Evolutionary conservation across 2,329 filamentous ascomycete genomes (phyloP).

Genomic region (Remersonia thermophila): DNA sequence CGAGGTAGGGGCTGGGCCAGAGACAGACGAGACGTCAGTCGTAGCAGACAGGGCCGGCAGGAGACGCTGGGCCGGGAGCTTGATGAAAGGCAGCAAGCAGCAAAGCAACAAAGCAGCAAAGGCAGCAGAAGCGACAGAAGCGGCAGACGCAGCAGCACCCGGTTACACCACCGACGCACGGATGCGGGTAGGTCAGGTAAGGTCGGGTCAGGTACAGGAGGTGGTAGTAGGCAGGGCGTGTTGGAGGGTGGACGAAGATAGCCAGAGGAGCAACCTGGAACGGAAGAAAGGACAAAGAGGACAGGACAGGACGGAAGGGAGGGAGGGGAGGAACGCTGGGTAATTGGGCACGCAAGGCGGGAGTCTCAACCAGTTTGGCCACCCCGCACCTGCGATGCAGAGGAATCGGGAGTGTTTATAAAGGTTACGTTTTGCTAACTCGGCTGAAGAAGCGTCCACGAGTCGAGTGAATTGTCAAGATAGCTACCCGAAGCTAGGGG

Average conservation of each 20-base stretch:
- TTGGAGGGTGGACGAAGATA: too few species aligned
- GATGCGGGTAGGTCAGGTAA: too few species aligned
- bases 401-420: constrained; percentile 6
- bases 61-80: constrained; percentile 10
- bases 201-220: too few species aligned
- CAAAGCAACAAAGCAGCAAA: too few species aligned
- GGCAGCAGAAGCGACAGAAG: too few species aligned
- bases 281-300: background rate
- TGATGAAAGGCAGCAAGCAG: constrained; percentile 9
- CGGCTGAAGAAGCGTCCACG: too few species aligned
- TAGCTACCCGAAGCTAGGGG: too few species aligned
- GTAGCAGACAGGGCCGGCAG: constrained; percentile 12
- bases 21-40: constrained; percentile 3
- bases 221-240: too few species aligned
- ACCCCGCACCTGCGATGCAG: constrained; percentile 15
- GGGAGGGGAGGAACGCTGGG: constrained; percentile 14
- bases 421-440: too few species aligned
- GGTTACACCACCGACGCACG: too few species aligned
- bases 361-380: constrained; percentile 6
- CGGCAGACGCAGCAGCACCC: background rate
- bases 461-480: too few species aligned
- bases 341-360: constrained; percentile 13
- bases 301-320: constrained; percentile 1
- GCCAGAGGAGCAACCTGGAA: background rate
- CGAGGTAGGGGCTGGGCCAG: background rate